Evolutionary conservation across 1,139 yeast genomes (phyloP).

Genomic region (Yamadazyma pseudoaaseri): DNA sequence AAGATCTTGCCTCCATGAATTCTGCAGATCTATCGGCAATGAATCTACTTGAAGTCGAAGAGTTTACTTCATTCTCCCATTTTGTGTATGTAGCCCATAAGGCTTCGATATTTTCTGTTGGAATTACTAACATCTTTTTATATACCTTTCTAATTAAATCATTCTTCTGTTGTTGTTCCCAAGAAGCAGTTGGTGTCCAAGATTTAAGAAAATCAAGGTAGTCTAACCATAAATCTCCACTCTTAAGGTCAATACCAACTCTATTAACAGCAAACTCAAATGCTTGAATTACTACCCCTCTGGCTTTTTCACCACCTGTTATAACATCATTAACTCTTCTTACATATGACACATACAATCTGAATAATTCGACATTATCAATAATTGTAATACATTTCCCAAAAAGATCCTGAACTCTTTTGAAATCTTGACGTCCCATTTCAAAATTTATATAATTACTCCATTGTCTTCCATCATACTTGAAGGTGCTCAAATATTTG

Average conservation of each 20-base stretch:
- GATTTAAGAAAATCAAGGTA: slow-evolving; percentile 75
- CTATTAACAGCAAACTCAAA: slow-evolving; percentile 79
- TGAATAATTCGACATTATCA: slow-evolving; percentile 67
- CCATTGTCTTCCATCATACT: slow-evolving; percentile 70
- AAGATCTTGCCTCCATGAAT: slow-evolving; percentile 87
- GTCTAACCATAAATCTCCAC: slow-evolving; percentile 78
- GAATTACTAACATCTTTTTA: slow-evolving; percentile 66
- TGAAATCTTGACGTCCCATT: slow-evolving; percentile 65
- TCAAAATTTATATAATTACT: slow-evolving; percentile 68
- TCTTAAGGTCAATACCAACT: slow-evolving; percentile 75
- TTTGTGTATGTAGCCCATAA: slow-evolving; percentile 79
- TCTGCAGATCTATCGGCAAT: slow-evolving; percentile 80
- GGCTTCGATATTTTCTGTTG: slow-evolving; percentile 70
- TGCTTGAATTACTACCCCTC: slow-evolving; percentile 74
- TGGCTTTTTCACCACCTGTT: slow-evolving; percentile 83
- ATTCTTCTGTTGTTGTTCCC: slow-evolving; percentile 85
- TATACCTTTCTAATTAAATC: slow-evolving; percentile 77
- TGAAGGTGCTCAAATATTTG: slow-evolving; percentile 62
- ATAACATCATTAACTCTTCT: slow-evolving; percentile 75
- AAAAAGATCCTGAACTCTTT: slow-evolving; percentile 64
- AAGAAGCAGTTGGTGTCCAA: slow-evolving; percentile 76
- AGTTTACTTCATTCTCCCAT: slow-evolving; percentile 79
- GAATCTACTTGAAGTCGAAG: slow-evolving; percentile 80
- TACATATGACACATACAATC: slow-evolving; percentile 73
- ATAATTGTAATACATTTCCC: slow-evolving; percentile 59